Conservation (phyloP, 1,139 yeast species). For the Candida freyschussii region DNA sequence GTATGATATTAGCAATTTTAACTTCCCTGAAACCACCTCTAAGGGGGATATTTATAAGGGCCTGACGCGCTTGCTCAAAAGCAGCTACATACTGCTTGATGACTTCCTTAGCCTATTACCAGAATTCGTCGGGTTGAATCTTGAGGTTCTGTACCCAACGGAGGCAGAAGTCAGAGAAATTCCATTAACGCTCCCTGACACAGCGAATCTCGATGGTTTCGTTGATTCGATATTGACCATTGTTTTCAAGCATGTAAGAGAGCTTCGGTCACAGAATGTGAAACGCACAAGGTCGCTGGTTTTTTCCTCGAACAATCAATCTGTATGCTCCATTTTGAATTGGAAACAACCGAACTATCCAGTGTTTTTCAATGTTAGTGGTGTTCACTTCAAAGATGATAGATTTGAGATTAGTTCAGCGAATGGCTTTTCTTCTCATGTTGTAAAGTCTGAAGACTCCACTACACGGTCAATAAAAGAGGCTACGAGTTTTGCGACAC, state of each 20-base stretch:
- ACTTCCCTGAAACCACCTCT: conserved; percentile 12
- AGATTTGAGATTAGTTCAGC: conserved; percentile 34
- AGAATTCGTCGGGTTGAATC: conserved; percentile 59
- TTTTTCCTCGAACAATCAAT: conserved; percentile 81
- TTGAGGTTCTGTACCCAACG: conserved; percentile 82
- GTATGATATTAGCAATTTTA: conserved; percentile 32
- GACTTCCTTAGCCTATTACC: conserved; percentile 54
- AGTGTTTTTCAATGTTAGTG: conserved; percentile 78
- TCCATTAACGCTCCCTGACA: conserved; percentile 47
- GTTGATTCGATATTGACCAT: conserved; percentile 69
- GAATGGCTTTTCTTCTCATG: conserved; percentile 31
- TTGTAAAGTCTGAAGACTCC: conserved; percentile 32
- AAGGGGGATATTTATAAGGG: conserved; percentile 12
- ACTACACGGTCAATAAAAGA: conserved; percentile 53
- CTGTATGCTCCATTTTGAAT: conserved; percentile 84
- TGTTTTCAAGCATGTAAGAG: conserved; percentile 74
- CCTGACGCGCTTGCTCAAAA: conserved; percentile 31
- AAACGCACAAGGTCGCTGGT: conserved; percentile 53
- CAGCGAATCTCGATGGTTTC: conserved; percentile 57
- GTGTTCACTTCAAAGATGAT: conserved; percentile 42
- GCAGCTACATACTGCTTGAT: conserved; percentile 55
- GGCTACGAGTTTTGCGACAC: conserved; percentile 67
- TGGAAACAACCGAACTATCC: conserved; percentile 99
- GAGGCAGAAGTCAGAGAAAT: conserved; percentile 50
- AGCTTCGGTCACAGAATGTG: conserved; percentile 35